phyloP scores from a whole-genome alignment of 1,284 basidiomycete species.

The Pisolithus thermaeus region DNA sequence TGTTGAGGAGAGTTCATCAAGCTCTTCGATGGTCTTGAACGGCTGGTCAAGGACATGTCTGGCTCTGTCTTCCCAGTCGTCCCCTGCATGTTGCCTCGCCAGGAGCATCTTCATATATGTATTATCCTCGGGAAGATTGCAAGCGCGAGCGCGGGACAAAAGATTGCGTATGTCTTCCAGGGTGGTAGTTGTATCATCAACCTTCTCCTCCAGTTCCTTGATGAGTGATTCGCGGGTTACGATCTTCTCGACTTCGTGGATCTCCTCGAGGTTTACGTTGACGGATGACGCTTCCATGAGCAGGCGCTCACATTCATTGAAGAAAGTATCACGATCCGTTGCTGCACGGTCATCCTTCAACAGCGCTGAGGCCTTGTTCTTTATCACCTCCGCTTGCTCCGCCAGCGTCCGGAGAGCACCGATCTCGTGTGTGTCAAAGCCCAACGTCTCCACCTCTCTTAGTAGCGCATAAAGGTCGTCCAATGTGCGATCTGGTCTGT shows the following conservation, averaged over 20 bases:
- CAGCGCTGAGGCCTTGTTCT: constrained; percentile 46
- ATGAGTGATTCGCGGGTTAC: constrained; percentile 67
- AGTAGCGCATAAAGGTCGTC: constrained; percentile 65
- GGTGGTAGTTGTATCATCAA: constrained; percentile 49
- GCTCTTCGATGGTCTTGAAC: constrained; percentile 64
- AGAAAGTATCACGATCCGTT: constrained; percentile 49
- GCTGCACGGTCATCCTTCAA: constrained; percentile 33
- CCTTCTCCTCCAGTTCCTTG: constrained; percentile 61
- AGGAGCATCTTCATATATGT: constrained; percentile 54
- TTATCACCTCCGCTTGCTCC: constrained; percentile 62
- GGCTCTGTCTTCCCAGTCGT: constrained; percentile 67
- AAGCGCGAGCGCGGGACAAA: constrained; percentile 59
- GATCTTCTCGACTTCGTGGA: constrained; percentile 70
- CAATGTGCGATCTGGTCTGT: constrained; percentile 62
- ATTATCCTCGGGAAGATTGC: constrained; percentile 59
- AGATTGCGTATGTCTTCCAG: constrained; percentile 67
- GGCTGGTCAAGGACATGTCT: constrained; percentile 56
- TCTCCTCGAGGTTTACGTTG: constrained; percentile 73
- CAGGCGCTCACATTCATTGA: constrained; percentile 65
- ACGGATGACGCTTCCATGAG: constrained; percentile 65
- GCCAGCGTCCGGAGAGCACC: constrained; percentile 50
- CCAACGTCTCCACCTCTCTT: constrained; percentile 66
- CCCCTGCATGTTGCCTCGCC: constrained; percentile 52
- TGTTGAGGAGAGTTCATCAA: constrained; percentile 60
- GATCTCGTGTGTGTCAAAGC: constrained; percentile 78